Evolutionary conservation across 108 stramenopile species (phyloP).

Genomic region (Nitzschia palea): DNA sequence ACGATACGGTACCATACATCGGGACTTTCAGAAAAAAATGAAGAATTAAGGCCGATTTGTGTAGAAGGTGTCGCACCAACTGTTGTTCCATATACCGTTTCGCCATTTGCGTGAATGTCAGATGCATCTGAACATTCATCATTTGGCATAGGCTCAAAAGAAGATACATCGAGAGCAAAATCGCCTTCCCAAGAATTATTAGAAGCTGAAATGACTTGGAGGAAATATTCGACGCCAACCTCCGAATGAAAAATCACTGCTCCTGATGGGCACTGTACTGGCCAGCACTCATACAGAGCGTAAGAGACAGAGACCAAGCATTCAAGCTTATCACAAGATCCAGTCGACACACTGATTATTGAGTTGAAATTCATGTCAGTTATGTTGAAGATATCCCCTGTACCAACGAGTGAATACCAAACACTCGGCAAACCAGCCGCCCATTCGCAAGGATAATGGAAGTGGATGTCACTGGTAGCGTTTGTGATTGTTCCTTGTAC

Average conservation of each 20-base stretch:
- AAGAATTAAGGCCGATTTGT: neutral
- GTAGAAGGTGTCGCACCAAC: neutral
- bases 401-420: slow-evolving; percentile 25
- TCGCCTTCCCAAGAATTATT: neutral
- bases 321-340: slow-evolving; percentile 10
- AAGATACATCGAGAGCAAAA: slow-evolving; percentile 6
- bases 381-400: slow-evolving; percentile 10
- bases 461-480: neutral
- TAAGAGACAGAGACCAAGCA: slow-evolving; percentile 10
- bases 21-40: too few species aligned
- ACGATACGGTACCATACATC: slow-evolving; percentile 14
- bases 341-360: slow-evolving; percentile 14
- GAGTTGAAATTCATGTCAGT: slow-evolving; percentile 12
- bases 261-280: neutral
- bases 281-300: neutral
- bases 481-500: neutral
- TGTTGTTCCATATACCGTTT: neutral
- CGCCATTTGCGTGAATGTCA: neutral
- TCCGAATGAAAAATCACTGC: slow-evolving; percentile 5
- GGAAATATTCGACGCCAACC: neutral
- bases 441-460: neutral
- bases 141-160: neutral
- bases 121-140: slow-evolving; percentile 6
- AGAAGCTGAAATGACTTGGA: neutral
- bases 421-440: neutral